Evolutionary conservation across 1,139 yeast genomes (phyloP).

Genomic region (Lodderomyces metapsilosis): DNA sequence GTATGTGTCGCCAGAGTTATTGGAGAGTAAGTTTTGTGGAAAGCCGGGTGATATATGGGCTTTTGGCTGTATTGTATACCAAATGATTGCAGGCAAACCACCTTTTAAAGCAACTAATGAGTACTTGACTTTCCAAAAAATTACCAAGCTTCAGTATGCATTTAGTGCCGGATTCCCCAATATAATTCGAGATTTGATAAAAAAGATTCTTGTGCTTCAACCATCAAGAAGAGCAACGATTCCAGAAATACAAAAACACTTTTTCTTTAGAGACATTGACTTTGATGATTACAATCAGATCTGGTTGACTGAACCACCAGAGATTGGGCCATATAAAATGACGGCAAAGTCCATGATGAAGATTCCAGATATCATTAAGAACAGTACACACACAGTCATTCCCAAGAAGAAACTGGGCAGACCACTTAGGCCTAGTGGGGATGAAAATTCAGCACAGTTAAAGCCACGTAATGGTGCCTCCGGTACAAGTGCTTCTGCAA

Average conservation of each 20-base stretch:
- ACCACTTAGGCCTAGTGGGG: conserved; percentile 4
- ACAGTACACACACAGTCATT: conserved; percentile 20
- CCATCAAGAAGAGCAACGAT: conserved; percentile 44
- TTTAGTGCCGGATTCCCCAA: conserved; percentile 55
- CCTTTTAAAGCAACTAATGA: conserved; percentile 81
- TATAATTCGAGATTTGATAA: conserved; percentile 47
- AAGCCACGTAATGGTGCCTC: conserved; percentile 3
- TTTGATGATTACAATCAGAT: conserved; percentile 64
- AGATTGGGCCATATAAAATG: conserved; percentile 63
- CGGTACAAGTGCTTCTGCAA: conserved; percentile 1
- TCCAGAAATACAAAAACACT: conserved; percentile 48
- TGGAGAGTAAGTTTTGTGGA: conserved; percentile 68
- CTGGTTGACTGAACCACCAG: conserved; percentile 76
- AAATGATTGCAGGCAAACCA: conserved; percentile 73
- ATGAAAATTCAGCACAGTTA: conserved; percentile 3
- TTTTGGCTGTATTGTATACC: conserved; percentile 73
- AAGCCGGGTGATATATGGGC: conserved; percentile 83
- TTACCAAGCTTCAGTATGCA: conserved; percentile 58
- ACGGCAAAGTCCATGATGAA: conserved; percentile 59
- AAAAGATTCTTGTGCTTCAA: conserved; percentile 44
- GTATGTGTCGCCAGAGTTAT: conserved; percentile 72
- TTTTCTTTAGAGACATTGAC: conserved; percentile 65
- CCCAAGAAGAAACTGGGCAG: conserved; percentile 14
- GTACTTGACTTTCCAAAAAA: conserved; percentile 58
- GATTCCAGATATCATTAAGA: conserved; percentile 41